Conservation (phyloP, 2,329 filamentous ascomycete genomes). For the Colletotrichum tabaci region DNA sequence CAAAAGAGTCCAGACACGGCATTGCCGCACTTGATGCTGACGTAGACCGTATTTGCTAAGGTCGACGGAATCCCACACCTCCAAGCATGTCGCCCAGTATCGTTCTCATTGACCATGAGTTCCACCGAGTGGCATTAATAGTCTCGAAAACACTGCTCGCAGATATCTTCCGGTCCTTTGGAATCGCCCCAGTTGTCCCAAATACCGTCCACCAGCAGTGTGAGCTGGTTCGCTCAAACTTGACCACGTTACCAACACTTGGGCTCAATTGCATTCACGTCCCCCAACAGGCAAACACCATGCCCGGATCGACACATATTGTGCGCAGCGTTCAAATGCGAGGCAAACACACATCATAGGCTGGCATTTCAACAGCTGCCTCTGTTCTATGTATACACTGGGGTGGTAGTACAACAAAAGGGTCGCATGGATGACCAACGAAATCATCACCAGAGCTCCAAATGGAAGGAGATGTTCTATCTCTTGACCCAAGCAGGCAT, state of each 20-base stretch:
- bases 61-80: not conserved
- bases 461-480: constrained; percentile 53
- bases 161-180: not conserved
- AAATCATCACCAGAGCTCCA: not conserved
- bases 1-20: not conserved
- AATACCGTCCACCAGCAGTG: not conserved
- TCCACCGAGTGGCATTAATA: not conserved
- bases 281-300: not conserved
- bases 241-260: not conserved
- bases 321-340: not conserved
- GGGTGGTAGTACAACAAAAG: constrained; percentile 37
- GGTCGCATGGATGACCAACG: constrained; percentile 1
- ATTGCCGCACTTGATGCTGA: not conserved
- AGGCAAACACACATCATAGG: constrained; percentile 34
- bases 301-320: not conserved
- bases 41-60: not conserved
- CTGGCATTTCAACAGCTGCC: constrained; percentile 37
- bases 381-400: constrained; percentile 41
- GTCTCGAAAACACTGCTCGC: not conserved
- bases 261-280: not conserved
- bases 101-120: not conserved
- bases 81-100: not conserved
- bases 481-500: constrained; percentile 98
- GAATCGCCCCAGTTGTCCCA: not conserved
- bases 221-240: not conserved